Conservation (phyloP, 495 filamentous ascomycete species). For the Hypomontagnella monticulosa region DNA sequence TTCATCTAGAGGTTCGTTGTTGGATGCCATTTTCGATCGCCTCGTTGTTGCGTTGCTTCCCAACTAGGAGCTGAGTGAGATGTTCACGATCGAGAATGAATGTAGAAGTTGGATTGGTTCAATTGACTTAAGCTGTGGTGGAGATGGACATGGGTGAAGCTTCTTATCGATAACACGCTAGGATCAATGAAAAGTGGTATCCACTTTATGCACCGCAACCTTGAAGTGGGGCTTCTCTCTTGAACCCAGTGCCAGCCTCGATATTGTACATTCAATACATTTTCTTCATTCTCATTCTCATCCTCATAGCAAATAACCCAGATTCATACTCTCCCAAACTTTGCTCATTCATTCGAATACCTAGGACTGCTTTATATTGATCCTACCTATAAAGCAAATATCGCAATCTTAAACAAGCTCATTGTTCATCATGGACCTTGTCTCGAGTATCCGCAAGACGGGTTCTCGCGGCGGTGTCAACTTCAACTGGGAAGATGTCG, state of each 20-base stretch:
- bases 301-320: neutral
- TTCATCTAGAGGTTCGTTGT: conserved; percentile 74
- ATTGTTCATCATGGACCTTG: conserved; percentile 79
- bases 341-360: neutral
- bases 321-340: too few species aligned
- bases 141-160: neutral
- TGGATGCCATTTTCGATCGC: conserved; percentile 41
- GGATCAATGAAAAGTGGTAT: too few species aligned
- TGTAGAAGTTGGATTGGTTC: neutral
- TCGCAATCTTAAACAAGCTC: neutral
- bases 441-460: conserved; percentile 90
- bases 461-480: conserved; percentile 93
- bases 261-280: neutral
- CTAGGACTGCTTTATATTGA: neutral
- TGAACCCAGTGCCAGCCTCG: neutral
- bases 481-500: conserved; percentile 97
- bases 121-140: too few species aligned
- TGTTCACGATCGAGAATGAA: neutral
- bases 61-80: neutral
- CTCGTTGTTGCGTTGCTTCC: neutral
- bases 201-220: too few species aligned
- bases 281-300: neutral
- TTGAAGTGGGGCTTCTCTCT: neutral
- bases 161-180: conserved; percentile 1
- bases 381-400: neutral